Base-by-base conservation (phyloP, 306 rosid species). In the Myrica gale region DNA sequence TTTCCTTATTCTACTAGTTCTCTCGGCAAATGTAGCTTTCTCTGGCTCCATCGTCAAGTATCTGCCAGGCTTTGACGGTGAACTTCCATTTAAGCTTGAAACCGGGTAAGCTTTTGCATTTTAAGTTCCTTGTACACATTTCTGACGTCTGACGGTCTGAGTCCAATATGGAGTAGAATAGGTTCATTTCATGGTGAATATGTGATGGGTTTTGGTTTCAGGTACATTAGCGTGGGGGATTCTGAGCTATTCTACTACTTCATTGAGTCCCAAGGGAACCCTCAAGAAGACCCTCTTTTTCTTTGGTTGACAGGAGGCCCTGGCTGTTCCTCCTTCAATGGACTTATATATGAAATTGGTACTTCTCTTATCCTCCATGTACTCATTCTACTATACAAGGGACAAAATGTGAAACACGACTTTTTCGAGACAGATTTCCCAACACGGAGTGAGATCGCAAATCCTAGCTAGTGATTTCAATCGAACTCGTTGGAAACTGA, bases 231-330 rank as follows among this genome's bases (percentile, higher is more conserved):
- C 9, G 78, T 79, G 58, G 52, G 17, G 5, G 69, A 69, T 56
- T 76, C 80, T 1, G 79, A 75, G 69, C 51, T 75, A 3, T 78
- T 78, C 65, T 71, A 68, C 68, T 76, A 68, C 32, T 76, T 76
- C 74, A 68, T 76, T 3, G 74, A 76, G 69, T 68, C 80, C 19
- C 48, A 53, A 23, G 56, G 80, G 45, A 69, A 76, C 43, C 80
- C 80, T 54, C 68, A 56, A 45, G 48, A 68, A 43, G 82, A 79
- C 37, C 82, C 78, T n/a, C 62, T 79, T 10, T 66, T 79, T 56
- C 73, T 73, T 48, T 79, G 82, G 82, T 23, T 79, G 8, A 17
- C 78, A 0, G 78, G 77, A 44, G 82, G 82, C 52, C 82, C 78
- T 44, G 82, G 78, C 17, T 79, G 82, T 55, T 43, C 74, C 16